phyloP scores from a whole-genome alignment of 768 basidiomycete genomes.

The Neoboletus magnificus region DNA sequence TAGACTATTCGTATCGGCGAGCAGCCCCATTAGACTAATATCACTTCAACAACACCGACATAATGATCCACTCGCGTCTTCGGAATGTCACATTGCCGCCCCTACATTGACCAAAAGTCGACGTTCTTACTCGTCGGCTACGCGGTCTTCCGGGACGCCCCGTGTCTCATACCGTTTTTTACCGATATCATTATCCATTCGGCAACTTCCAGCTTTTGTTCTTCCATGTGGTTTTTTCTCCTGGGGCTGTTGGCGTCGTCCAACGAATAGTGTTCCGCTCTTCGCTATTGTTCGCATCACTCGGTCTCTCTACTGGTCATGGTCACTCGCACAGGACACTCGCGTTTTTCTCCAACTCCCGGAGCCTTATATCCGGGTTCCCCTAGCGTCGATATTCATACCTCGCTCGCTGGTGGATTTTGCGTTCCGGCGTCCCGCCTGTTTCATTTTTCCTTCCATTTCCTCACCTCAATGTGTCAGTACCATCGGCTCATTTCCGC shows the following conservation, averaged over 20 bases:
- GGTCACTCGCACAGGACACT: constrained; percentile 40
- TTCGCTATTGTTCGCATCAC: constrained; percentile 27
- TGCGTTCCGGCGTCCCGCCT: constrained; percentile 20
- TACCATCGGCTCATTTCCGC: constrained; percentile 37
- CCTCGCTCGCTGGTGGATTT: constrained; percentile 37
- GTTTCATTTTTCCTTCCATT: constrained; percentile 25
- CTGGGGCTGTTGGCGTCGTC: constrained; percentile 31
- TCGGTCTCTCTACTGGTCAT: constrained; percentile 32
- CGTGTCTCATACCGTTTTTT: constrained; percentile 27
- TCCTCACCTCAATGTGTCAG: constrained; percentile 40
- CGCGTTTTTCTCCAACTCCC: constrained; percentile 17
- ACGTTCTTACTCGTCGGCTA: constrained; percentile 5
- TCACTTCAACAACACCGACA: constrained; percentile 29
- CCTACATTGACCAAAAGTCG: constrained; percentile 1
- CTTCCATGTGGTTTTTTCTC: constrained; percentile 26
- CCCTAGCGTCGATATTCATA: constrained; percentile 44
- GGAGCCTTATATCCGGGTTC: constrained; percentile 30
- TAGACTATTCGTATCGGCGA: constrained; percentile 38
- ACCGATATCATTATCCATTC: constrained; percentile 43
- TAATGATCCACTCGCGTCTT: constrained; percentile 23
- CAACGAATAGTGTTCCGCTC: constrained; percentile 30
- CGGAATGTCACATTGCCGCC: constrained; percentile 26
- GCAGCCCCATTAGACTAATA: constrained; percentile 38
- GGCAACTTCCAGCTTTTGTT: constrained; percentile 35
- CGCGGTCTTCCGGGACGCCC: constrained; percentile 20